Evolutionary conservation across 495 filamentous ascomycete genomes (phyloP), one percentile per base, ranked within the genome.

Genomic region (Acidomyces sp.): DNA sequence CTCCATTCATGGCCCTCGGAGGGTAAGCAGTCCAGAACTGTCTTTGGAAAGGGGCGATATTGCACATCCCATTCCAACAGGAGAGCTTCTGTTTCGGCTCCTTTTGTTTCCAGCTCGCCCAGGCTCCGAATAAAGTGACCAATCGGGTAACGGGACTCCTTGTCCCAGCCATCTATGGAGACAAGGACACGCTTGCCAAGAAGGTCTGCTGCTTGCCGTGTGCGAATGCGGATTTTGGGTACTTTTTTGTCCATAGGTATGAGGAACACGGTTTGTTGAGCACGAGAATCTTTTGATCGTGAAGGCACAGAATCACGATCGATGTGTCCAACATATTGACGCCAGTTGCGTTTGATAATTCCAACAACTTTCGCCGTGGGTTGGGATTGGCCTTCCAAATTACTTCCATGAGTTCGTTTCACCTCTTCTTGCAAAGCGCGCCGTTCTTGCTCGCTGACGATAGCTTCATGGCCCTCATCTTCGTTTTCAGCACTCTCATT

Each of bases 221-320:
- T 96, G 18, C 84, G 79, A 32, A 97, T 66, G 42, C 87, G 74
- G 46, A 97, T 96, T 63, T 95, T 97, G 0, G 90, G 90, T 19
- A 97, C 81, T 37, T 82, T 75, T 63, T 92, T 96, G 60, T 96
- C 86, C 92, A 97, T 96, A 2, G 92, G 86, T 24, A 95, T 71
- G 3, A 97, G 67, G 55, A 97, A 96, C 9, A 97, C 83, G 18
- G 70, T 88, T 57, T 96, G 85, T 51, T 93, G 88, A 42, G 77
- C 77, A 20, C 86, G 69, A 25, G 82, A 80, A 41, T 85, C 74
- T 28, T 71, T 78, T 4, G 65, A 67, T 15, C 75, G 70, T 13
- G 79, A 70, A 37, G 78, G 74, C 26, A 84, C 80, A 11, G 92
- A 93, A 11, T 76, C 81, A 13, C 80, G 74, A 55, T 97, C 90